Base-by-base conservation (phyloP, 2,329 filamentous ascomycete species). In the Hypomyces perniciosus region DNA sequence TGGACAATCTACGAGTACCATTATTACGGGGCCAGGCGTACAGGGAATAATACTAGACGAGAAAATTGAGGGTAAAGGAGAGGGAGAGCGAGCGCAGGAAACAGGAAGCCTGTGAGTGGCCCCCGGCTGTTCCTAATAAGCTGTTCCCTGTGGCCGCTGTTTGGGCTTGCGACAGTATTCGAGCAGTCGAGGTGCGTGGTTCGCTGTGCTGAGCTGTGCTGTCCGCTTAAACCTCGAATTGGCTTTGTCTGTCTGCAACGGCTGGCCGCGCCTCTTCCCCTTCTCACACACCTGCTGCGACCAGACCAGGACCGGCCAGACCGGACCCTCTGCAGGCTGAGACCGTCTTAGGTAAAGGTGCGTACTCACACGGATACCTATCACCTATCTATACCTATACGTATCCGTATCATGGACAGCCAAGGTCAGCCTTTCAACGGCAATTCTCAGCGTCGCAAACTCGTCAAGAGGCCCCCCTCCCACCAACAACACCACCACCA, bases 381-480 rank as follows among this genome's bases (percentile, higher is more conserved):
- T 29, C 8, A 40, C 27, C 44, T 28, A 40, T 40, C 45, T n/a
- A 37, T 37, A 31, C 44, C 43, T 20, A 20, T 20, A 20, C 20
- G 30, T 31, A 53, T 43, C 26, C 43, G 60, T 65, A 74, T 70
- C 71, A 77, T 77, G 74, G 74, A 77, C 65, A 67, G 65, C 63
- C 70, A 66, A 60, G 68, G 67, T 61, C 66, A 66, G 63, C 62
- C 68, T 58, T 65, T 69, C 63, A 70, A 71, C 70, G 69, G 70
- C 69, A 69, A 61, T 61, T 75, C 74, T 54, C 73, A 78, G 57
- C 80, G 82, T 69, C 79, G 80, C 69, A 75, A 71, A 65, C 78
- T 85, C 58, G 78, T 79, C 64, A 85, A 85, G 73, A 82, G 81
- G 66, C 79, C 79, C 51, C 78, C 77, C 45, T 70, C 72, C 40